Conservation (phyloP, 768 basidiomycete species). For the Lyophyllum semitale region DNA sequence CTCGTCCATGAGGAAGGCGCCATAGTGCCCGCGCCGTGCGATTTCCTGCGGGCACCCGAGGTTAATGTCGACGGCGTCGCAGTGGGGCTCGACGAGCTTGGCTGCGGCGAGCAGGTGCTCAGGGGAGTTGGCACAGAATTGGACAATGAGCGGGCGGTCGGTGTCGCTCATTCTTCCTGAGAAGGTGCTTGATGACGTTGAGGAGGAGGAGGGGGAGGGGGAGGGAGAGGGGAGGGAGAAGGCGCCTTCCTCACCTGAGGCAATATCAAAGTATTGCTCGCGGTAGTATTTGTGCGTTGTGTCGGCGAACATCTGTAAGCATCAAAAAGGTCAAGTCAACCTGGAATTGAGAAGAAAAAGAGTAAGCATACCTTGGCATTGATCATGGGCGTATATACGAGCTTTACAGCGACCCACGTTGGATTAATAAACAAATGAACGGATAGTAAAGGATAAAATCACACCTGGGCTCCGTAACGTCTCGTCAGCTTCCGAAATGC, state of each 20-base stretch:
- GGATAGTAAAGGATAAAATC: conserved; percentile 13
- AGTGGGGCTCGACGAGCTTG: conserved; percentile 69
- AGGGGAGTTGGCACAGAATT: conserved; percentile 93
- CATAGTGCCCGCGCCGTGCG: conserved; percentile 83
- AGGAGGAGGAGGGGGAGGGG: background rate
- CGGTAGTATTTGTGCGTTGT: conserved; percentile 54
- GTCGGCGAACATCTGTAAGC: conserved; percentile 63
- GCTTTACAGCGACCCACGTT: conserved; percentile 36
- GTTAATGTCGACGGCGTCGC: conserved; percentile 95
- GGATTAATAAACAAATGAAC: background rate
- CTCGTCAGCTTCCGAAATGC: conserved; percentile 88
- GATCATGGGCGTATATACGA: conserved; percentile 98
- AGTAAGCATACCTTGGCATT: conserved; percentile 70
- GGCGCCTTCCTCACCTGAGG: conserved; percentile 81
- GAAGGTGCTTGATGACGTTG: background rate
- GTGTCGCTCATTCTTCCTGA: conserved; percentile 17
- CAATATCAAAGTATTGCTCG: conserved; percentile 66
- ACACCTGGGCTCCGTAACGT: conserved; percentile 78
- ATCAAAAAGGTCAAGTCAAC: background rate
- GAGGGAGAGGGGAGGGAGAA: conserved; percentile 24
- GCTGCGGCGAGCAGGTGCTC: conserved; percentile 79
- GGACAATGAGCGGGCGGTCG: conserved; percentile 87
- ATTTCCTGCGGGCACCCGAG: conserved; percentile 96
- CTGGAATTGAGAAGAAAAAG: no score
- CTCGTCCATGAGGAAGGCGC: conserved; percentile 90